These are phyloP conservation scores for Diaporthe velutina DNA, from an alignment of 2,329 filamentous ascomycete genomes.

Conservation along the genomic window DNA sequence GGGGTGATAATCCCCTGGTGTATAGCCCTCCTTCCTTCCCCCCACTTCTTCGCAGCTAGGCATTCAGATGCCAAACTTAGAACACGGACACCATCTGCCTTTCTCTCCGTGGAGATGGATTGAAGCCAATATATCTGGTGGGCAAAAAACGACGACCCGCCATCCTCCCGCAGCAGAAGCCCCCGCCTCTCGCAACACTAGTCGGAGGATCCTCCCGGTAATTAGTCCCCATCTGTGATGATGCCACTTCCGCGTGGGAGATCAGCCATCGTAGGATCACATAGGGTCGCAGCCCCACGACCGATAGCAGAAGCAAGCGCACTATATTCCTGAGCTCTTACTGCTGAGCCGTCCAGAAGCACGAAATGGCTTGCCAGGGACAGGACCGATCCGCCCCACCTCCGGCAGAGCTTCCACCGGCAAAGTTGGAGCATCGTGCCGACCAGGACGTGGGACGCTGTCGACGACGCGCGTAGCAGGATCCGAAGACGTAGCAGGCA, in stretches of 20 bases:
- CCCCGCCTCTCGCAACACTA: slow-evolving; percentile 15
- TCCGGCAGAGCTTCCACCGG: slow-evolving; percentile 1
- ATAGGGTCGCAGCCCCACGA: slow-evolving; percentile 4
- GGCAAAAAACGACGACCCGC: slow-evolving; percentile 13
- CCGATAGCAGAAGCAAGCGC: not conserved
- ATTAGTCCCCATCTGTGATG: slow-evolving; percentile 14
- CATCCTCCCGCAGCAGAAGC: slow-evolving; percentile 13
- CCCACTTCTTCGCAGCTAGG: slow-evolving; percentile 22
- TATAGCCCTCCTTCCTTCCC: slow-evolving; percentile 22
- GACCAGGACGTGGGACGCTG: not conserved
- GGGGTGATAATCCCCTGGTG: not conserved
- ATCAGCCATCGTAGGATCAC: slow-evolving; percentile 8
- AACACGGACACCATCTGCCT: slow-evolving; percentile 14
- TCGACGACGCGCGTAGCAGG: slow-evolving; percentile 18
- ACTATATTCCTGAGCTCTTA: not conserved
- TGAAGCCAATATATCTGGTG: not conserved
- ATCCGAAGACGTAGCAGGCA: slow-evolving; percentile 14
- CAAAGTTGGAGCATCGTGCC: not conserved
- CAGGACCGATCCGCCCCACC: not conserved
- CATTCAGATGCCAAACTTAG: slow-evolving; percentile 37
- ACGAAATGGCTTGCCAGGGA: not conserved
- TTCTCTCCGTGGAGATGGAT: slow-evolving; percentile 11
- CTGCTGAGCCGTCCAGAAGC: not conserved
- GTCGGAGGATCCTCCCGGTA: slow-evolving; percentile 21
- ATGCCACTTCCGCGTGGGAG: slow-evolving; percentile 6